Conservation (phyloP, 345 rosid species). For the Tarenaya hassleriana region DNA sequence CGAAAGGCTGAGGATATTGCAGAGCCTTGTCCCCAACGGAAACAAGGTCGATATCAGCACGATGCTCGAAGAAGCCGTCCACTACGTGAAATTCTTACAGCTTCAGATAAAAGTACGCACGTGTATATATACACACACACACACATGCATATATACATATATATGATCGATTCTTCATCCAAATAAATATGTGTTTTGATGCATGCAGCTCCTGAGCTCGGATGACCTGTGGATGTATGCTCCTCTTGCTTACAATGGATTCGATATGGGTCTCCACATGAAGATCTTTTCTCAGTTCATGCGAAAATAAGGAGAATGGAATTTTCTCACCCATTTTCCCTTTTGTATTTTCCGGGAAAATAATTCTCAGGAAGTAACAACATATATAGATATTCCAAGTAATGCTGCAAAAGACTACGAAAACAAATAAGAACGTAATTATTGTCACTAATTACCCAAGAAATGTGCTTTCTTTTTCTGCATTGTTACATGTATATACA, state of each 20-base stretch:
- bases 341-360: too few species aligned
- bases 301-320: neutral
- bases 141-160: too few species aligned
- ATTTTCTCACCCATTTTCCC: too few species aligned
- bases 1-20: conserved; percentile 50
- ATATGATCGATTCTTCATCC: too few species aligned
- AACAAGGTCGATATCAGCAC: conserved; percentile 73
- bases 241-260: conserved; percentile 65
- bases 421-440: too few species aligned
- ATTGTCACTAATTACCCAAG: too few species aligned
- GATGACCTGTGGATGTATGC: conserved; percentile 83
- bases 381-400: too few species aligned
- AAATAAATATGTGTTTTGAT: neutral
- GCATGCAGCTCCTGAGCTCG: conserved; percentile 61
- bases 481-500: too few species aligned
- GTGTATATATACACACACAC: too few species aligned
- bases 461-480: too few species aligned
- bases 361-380: too few species aligned
- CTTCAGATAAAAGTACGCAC: conserved; percentile 56
- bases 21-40: conserved; percentile 71
- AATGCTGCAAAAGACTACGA: too few species aligned
- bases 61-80: conserved; percentile 75
- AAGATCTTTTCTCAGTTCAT: neutral
- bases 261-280: conserved; percentile 39
- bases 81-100: conserved; percentile 64